Conservation (phyloP, 352 stramenopile species). For the Peronospora belbahrii region DNA sequence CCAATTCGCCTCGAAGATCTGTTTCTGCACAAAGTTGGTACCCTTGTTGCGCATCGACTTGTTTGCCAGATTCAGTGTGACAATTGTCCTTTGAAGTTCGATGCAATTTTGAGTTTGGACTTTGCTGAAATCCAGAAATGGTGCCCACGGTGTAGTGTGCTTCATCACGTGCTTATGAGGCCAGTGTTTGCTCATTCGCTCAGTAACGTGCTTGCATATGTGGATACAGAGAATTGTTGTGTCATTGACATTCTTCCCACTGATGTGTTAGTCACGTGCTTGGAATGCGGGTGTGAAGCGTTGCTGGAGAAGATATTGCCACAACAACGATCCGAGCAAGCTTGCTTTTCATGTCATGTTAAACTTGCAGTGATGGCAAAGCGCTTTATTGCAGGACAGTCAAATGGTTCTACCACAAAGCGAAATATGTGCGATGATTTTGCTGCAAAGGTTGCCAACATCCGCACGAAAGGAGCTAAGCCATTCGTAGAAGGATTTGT, state of each 20-base stretch:
- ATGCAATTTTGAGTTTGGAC: slow-evolving; percentile 44
- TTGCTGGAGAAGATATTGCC: slow-evolving; percentile 45
- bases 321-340: slow-evolving; percentile 48
- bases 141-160: slow-evolving; percentile 71
- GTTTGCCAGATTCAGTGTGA: slow-evolving; percentile 59
- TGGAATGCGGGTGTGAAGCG: slow-evolving; percentile 58
- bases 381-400: slow-evolving; percentile 37
- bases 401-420: slow-evolving; percentile 12
- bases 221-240: slow-evolving; percentile 66
- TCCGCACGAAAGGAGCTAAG: slow-evolving; percentile 30
- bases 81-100: slow-evolving; percentile 72
- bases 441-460: slow-evolving; percentile 22
- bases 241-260: slow-evolving; percentile 63
- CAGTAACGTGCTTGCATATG: slow-evolving; percentile 55
- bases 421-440: slow-evolving; percentile 3
- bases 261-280: slow-evolving; percentile 63
- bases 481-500: slow-evolving; percentile 45
- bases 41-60: slow-evolving; percentile 54
- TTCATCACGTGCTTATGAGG: slow-evolving; percentile 57
- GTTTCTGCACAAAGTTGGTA: slow-evolving; percentile 74
- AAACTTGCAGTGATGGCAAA: slow-evolving; percentile 70
- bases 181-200: slow-evolving; percentile 63
- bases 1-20: slow-evolving; percentile 57
- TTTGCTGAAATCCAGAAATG: slow-evolving; percentile 49
- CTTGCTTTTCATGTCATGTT: slow-evolving; percentile 68